A percentile compares a stretch with the other conserved stretches of the same genome.
phyloP scores from a whole-genome alignment of 495 filamentous ascomycete species.

The Annulohypoxylon nitens region DNA sequence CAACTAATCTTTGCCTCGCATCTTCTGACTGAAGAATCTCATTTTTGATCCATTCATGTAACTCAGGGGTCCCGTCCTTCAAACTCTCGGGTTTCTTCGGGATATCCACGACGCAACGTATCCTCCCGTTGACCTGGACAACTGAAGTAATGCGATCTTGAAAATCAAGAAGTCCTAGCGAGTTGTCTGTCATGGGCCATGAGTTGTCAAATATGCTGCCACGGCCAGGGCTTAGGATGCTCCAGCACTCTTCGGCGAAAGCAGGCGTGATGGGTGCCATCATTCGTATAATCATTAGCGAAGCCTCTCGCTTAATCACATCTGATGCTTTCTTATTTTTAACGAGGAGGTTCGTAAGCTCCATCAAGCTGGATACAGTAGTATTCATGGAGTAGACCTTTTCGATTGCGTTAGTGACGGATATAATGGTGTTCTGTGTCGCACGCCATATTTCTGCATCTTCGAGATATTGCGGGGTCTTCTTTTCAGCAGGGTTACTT shows the following conservation, averaged over 20 bases:
- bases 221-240: slow-evolving; percentile 59
- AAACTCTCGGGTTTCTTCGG: slow-evolving; percentile 52
- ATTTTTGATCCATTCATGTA: slow-evolving; percentile 70
- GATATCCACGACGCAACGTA: slow-evolving; percentile 74
- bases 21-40: slow-evolving; percentile 58
- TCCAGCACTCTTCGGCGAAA: slow-evolving; percentile 84
- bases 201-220: slow-evolving; percentile 62
- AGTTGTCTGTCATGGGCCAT: slow-evolving; percentile 65
- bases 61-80: slow-evolving; percentile 38
- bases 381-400: slow-evolving; percentile 83
- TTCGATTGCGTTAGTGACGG: slow-evolving; percentile 77
- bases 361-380: slow-evolving; percentile 82
- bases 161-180: slow-evolving; percentile 54
- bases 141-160: slow-evolving; percentile 62
- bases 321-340: slow-evolving; percentile 43
- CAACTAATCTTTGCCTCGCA: slow-evolving; percentile 64
- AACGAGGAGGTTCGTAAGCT: slow-evolving; percentile 75
- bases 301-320: slow-evolving; percentile 52
- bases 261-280: slow-evolving; percentile 83
- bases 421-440: slow-evolving; percentile 74
- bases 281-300: slow-evolving; percentile 71
- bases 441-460: slow-evolving; percentile 71
- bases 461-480: slow-evolving; percentile 52
- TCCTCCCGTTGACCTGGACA: slow-evolving; percentile 82
- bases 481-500: slow-evolving; percentile 35